Conservation (phyloP, 2,329 filamentous ascomycete genomes). For the Calonectria pseudoreteaudii region DNA sequence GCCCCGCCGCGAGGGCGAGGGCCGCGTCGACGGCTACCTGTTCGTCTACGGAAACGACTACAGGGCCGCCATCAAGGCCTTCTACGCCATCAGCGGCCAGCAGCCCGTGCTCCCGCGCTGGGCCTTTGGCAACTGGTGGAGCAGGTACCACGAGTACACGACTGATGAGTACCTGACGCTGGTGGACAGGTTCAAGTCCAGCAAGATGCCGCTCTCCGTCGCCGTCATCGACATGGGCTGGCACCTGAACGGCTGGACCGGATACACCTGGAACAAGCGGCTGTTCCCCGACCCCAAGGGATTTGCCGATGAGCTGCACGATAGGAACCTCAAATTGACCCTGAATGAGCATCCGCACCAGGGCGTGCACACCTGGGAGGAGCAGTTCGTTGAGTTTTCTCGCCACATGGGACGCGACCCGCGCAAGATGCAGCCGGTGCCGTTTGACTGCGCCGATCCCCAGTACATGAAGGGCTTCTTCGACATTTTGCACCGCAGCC, state of each 20-base stretch:
- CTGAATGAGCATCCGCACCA: constrained; percentile 73
- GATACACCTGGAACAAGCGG: constrained; percentile 71
- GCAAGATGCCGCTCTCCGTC: constrained; percentile 67
- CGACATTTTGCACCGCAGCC: constrained; percentile 64
- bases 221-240: constrained; percentile 76
- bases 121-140: constrained; percentile 75
- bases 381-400: constrained; percentile 67
- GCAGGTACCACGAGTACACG: constrained; percentile 69
- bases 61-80: constrained; percentile 62
- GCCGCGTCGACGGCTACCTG: constrained; percentile 68
- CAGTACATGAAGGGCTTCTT: constrained; percentile 70
- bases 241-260: constrained; percentile 65
- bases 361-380: constrained; percentile 68
- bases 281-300: constrained; percentile 61
- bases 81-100: constrained; percentile 66
- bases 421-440: constrained; percentile 60
- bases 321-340: constrained; percentile 63
- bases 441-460: constrained; percentile 66
- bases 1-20: constrained; percentile 56
- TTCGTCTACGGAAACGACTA: constrained; percentile 71
- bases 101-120: constrained; percentile 68
- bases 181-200: constrained; percentile 65
- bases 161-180: constrained; percentile 67
- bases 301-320: constrained; percentile 64
- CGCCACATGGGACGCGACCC: constrained; percentile 64